Conservation (phyloP, 176 grass and related monocot species). For the Metroxylon sagu region DNA sequence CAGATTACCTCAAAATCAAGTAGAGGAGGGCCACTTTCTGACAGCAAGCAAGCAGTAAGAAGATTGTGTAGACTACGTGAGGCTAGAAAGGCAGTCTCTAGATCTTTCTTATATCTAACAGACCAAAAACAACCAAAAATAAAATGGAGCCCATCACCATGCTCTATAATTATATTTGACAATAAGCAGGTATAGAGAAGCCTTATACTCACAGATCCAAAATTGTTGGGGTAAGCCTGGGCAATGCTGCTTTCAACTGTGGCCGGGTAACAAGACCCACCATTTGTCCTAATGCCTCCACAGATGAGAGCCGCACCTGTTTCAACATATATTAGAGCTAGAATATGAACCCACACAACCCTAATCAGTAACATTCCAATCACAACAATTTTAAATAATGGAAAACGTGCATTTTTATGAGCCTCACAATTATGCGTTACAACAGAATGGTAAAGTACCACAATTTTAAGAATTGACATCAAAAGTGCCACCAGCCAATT, state of each 20-base stretch:
- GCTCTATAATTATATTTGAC: no score
- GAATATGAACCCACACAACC: no score
- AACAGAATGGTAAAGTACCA: no score
- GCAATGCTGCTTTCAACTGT: constrained; percentile 82
- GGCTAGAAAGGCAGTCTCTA: constrained; percentile 78
- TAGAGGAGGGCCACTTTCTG: constrained; percentile 88
- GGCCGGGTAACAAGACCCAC: constrained; percentile 86
- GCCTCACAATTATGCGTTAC: no score
- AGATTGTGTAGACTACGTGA: constrained; percentile 84
- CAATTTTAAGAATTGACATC: no score
- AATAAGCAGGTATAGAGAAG: not conserved
- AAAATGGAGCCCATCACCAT: no score
- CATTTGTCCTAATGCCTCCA: constrained; percentile 98
- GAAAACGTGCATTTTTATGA: no score
- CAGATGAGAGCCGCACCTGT: constrained; percentile 79
- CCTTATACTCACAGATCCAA: constrained; percentile 72
- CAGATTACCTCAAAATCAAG: constrained; percentile 91
- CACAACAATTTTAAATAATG: no score
- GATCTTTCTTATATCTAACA: constrained; percentile 86
- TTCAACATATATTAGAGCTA: constrained; percentile 2
- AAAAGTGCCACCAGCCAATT: no score
- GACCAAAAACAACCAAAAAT: constrained; percentile 18
- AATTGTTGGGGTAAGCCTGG: constrained; percentile 84
- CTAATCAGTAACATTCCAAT: no score
- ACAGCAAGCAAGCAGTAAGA: constrained; percentile 67